These are phyloP conservation scores for Chlorella sp. DNA, from an alignment of 139 green algal species.

Conservation along the genomic window DNA sequence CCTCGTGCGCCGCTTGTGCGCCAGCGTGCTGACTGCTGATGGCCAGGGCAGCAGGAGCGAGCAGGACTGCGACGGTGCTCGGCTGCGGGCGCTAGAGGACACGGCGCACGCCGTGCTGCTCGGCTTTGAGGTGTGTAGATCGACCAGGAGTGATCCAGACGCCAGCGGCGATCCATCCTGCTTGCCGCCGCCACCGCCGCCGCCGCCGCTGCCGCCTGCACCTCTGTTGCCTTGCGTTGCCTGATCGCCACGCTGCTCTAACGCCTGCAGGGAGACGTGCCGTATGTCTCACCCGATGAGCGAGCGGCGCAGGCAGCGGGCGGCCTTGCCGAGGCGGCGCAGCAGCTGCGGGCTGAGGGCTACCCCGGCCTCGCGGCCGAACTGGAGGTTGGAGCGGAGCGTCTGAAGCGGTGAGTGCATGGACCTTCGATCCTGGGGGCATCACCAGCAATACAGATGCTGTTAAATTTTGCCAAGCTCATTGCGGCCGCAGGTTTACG, in stretches of 20 bases:
- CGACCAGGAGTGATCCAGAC: no score
- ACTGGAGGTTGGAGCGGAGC: not conserved
- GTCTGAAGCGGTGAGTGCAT: not conserved
- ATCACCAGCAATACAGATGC: no score
- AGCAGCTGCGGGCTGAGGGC: not conserved
- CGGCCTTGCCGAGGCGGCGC: not conserved
- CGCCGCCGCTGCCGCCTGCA: no score
- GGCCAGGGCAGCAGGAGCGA: no score
- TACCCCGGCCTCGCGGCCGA: conserved; percentile 1
- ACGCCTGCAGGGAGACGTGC: not conserved
- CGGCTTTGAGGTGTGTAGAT: not conserved
- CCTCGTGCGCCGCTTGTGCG: not conserved
- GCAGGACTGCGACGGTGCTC: no score
- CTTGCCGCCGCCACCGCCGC: not conserved
- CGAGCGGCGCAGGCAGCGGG: not conserved
- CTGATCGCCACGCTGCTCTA: not conserved
- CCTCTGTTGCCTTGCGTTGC: not conserved
- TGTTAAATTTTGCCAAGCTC: no score
- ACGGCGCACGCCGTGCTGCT: conserved; percentile 22
- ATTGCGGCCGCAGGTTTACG: no score
- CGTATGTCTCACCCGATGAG: conserved; percentile 9
- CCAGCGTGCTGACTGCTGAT: no score
- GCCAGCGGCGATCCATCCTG: no score
- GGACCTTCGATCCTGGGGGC: no score
- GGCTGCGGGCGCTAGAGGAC: conserved; percentile 6